phyloP scores from a whole-genome alignment of 441 rosid genomes.

The Erodium moschatum region DNA sequence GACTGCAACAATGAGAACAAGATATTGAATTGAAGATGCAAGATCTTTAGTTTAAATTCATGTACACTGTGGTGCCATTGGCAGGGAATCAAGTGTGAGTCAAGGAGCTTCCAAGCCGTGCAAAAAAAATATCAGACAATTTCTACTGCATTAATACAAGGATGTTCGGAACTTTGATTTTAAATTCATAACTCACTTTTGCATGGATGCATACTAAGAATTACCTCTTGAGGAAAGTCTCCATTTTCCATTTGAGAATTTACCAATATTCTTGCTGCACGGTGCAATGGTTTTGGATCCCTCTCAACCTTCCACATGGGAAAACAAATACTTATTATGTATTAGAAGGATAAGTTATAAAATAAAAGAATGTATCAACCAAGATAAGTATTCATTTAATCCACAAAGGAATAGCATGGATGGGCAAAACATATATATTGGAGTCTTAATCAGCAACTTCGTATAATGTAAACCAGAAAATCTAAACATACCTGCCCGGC shows the following conservation, averaged over 20 bases:
- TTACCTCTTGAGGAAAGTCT: slow-evolving; percentile 26
- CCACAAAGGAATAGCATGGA: background rate
- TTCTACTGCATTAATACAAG: background rate
- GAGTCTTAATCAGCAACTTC: background rate
- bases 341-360: background rate
- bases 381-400: background rate
- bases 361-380: background rate
- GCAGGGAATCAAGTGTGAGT: background rate
- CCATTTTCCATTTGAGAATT: slow-evolving; percentile 23
- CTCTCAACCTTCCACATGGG: slow-evolving; percentile 14
- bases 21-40: slow-evolving; percentile 1
- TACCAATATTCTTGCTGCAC: slow-evolving; percentile 18
- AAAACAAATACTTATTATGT: background rate
- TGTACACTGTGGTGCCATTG: background rate
- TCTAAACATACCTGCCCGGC: slow-evolving; percentile 24
- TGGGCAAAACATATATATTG: background rate
- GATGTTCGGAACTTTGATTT: background rate
- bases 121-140: background rate
- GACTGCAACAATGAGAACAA: background rate
- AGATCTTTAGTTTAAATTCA: background rate
- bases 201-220: background rate
- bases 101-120: background rate
- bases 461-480: background rate
- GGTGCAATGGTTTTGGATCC: slow-evolving; percentile 22
- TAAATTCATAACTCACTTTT: background rate